A percentile compares a stretch with the other conserved stretches of the same genome.
Evolutionary conservation across 768 basidiomycete genomes (phyloP).

Genomic region (Boletales sp.): DNA sequence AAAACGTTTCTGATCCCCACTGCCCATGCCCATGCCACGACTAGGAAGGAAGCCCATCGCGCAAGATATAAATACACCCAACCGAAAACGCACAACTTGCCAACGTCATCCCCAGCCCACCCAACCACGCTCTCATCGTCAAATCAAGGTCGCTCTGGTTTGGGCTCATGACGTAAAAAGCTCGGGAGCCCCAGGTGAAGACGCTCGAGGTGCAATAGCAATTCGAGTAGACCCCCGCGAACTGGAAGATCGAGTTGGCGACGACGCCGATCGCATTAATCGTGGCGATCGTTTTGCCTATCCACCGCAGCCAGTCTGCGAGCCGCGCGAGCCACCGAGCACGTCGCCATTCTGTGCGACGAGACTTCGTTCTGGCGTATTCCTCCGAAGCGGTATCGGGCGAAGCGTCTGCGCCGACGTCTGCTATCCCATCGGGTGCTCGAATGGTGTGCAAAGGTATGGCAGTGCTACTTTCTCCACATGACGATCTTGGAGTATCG

Average conservation of each 20-base stretch:
- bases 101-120: constrained; percentile 31
- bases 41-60: constrained; percentile 19
- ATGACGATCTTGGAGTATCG: too few relatives aligned
- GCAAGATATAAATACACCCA: constrained; percentile 25
- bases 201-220: constrained; percentile 31
- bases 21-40: too few relatives aligned
- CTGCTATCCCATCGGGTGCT: too few relatives aligned
- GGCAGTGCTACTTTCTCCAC: too few relatives aligned
- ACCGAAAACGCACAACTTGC: constrained; percentile 23
- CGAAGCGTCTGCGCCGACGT: not conserved
- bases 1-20: too few relatives aligned
- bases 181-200: constrained; percentile 10
- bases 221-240: constrained; percentile 19
- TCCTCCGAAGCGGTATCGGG: not conserved
- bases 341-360: too few relatives aligned
- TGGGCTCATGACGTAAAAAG: constrained; percentile 29
- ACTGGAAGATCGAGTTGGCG: constrained; percentile 29
- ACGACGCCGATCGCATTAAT: constrained; percentile 26
- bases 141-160: constrained; percentile 14
- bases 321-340: too few relatives aligned
- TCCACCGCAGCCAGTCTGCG: constrained; percentile 22
- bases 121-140: constrained; percentile 35
- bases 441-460: too few relatives aligned
- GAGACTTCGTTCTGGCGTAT: too few relatives aligned
- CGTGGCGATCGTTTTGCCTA: constrained; percentile 26